phyloP scores from a whole-genome alignment of 108 stramenopile species.

The Cyclotella distinguenda region DNA sequence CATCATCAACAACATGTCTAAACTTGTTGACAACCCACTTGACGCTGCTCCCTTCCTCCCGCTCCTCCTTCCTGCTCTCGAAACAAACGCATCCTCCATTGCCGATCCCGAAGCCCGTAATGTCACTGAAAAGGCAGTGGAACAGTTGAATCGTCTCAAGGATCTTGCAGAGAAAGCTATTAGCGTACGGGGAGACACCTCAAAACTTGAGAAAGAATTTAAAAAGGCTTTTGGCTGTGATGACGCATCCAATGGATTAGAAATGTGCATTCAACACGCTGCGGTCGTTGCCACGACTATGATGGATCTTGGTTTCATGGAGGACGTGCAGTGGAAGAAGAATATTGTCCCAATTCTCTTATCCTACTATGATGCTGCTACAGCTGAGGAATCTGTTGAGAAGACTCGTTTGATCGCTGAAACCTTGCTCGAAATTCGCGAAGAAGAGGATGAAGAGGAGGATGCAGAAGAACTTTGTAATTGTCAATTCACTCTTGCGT shows the following conservation, averaged over 20 bases:
- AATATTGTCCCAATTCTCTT: constrained; percentile 57
- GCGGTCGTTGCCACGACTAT: constrained; percentile 77
- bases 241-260: constrained; percentile 53
- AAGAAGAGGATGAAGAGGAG: constrained; percentile 96
- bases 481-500: constrained; percentile 99
- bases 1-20: constrained; percentile 98
- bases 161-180: constrained; percentile 81
- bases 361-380: constrained; percentile 65
- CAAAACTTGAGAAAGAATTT: constrained; percentile 74
- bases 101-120: constrained; percentile 95
- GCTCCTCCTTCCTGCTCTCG: constrained; percentile 92
- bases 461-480: constrained; percentile 99
- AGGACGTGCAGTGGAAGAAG: constrained; percentile 90
- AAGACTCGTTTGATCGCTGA: constrained; percentile 84
- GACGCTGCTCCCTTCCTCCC: constrained; percentile 97
- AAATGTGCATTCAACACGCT: constrained; percentile 62
- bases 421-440: constrained; percentile 81
- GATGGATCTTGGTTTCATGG: constrained; percentile 92
- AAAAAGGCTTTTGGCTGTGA: constrained; percentile 59
- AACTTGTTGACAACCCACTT: constrained; percentile 95
- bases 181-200: constrained; percentile 79
- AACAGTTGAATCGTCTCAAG: constrained; percentile 82
- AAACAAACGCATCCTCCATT: constrained; percentile 91
- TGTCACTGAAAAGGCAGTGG: constrained; percentile 86
- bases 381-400: constrained; percentile 70